Base-by-base conservation (phyloP, 2,329 filamentous ascomycete genomes). In the Trichoderma asperellum region DNA sequence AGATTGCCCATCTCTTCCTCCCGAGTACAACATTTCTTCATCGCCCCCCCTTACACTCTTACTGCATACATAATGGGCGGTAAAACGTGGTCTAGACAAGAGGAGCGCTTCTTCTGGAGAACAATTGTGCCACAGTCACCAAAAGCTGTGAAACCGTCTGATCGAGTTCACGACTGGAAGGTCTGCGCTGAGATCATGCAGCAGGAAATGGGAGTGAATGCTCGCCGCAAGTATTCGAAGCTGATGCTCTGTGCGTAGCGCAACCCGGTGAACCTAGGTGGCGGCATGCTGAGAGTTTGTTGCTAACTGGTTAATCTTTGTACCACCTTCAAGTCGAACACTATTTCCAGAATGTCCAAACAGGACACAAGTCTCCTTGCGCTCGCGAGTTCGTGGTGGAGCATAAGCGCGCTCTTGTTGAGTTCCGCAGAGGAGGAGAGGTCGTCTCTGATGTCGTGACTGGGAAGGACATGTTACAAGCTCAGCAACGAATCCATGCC, bases 101-200 rank as follows among this genome's bases (percentile, higher is more conserved):
- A 88, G 70, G 86, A 88, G 75, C 68, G 73, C 1, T 76, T 82
- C 71, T 87, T 86, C 73, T 88, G 85, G 86, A 75, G 75, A 10
- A 71, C 72, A 2, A 74, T 81, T 32, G 73, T 84, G 1, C 77
- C 80, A 0, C 73, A 75, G 7, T 84, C 82, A 0, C 74, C 77
- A 2, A 81, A 79, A 64, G 74, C 76, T 37, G 74, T 75, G 5
- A 73, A 73, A 35, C 69, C 71, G 6, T 37, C 64, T 5, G 61
- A 72, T 18, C 72, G 72, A 16, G 18, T 53, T 4, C n/a, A 65
- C 11, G 77, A 76, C 61, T 85, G 83, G 83, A 75, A 76, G 2
- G 64, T 77, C 12, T 78, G 82, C 27, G 81, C 81, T 4, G 62
- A 65, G 0, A 71, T 77, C 5, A 85, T 84, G 83, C 78, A 80